Conservation (phyloP, 768 basidiomycete species). For the Amanita jacksonii region DNA sequence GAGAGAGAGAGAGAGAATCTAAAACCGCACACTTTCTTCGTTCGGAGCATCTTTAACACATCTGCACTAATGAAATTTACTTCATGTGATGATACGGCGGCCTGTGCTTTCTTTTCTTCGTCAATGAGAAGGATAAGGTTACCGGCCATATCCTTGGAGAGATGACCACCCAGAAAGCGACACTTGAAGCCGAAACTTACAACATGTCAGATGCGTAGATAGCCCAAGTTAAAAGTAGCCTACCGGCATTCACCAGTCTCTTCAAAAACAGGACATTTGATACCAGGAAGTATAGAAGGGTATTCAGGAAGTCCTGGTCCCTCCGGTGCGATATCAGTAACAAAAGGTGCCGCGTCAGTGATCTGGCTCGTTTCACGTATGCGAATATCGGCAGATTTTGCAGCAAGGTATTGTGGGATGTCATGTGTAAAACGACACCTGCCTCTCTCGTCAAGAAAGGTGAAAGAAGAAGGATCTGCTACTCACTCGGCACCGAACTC, state of each 20-base stretch:
- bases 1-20: neutral
- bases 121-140: conserved; percentile 37
- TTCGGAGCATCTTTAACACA: conserved; percentile 49
- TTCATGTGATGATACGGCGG: conserved; percentile 44
- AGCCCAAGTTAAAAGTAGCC: conserved; percentile 4
- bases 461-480: neutral
- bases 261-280: conserved; percentile 57
- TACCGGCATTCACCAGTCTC: conserved; percentile 67
- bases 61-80: conserved; percentile 59
- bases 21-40: conserved; percentile 38
- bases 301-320: conserved; percentile 20
- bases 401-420: conserved; percentile 60
- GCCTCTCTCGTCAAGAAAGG: neutral
- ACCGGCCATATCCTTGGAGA: conserved; percentile 37
- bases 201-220: neutral
- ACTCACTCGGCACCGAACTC: conserved; percentile 61
- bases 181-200: conserved; percentile 76
- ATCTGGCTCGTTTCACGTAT: conserved; percentile 40
- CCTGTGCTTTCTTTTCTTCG: conserved; percentile 45
- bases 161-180: conserved; percentile 79
- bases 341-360: conserved; percentile 41
- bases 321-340: conserved; percentile 21
- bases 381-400: conserved; percentile 65
- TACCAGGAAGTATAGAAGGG: conserved; percentile 35
- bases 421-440: conserved; percentile 82